A percentile compares a stretch with the other conserved stretches of the same genome.
phyloP scores from a whole-genome alignment of 75 land plant species.

The Sequoiadendron giganteum region DNA sequence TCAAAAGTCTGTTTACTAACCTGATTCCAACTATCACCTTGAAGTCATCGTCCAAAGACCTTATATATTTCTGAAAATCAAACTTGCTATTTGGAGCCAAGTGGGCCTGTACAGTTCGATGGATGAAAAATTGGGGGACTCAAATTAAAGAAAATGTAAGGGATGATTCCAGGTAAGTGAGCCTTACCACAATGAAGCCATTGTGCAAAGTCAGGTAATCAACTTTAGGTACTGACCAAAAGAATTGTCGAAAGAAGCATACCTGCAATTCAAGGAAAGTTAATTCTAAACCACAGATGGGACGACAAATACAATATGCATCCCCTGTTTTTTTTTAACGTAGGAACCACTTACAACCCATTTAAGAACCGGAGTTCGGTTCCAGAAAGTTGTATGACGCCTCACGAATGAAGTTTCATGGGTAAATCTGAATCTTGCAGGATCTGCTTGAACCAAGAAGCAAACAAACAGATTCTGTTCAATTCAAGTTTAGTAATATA shows the following conservation, averaged over 20 bases:
- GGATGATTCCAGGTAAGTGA: not conserved
- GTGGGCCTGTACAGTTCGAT: conserved; percentile 49
- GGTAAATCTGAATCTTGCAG: conserved; percentile 31
- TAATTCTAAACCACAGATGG: not conserved
- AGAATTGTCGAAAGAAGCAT: conserved; percentile 67
- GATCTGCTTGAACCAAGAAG: conserved; percentile 18
- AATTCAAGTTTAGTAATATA: not conserved
- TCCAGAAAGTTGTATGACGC: conserved; percentile 23
- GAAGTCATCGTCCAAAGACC: conserved; percentile 81
- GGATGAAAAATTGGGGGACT: not conserved
- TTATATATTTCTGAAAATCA: conserved; percentile 74
- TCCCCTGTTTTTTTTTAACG: not conserved
- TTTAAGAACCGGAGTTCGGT: conserved; percentile 17
- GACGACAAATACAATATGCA: not conserved
- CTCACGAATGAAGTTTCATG: conserved; percentile 34
- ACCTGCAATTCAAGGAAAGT: conserved; percentile 24
- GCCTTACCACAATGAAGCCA: conserved; percentile 37
- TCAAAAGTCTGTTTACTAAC: conserved; percentile 14
- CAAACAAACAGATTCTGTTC: not conserved
- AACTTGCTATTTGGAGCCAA: conserved; percentile 51
- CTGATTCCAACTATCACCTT: conserved; percentile 78
- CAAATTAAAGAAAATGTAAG: not conserved
- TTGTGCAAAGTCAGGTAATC: conserved; percentile 63
- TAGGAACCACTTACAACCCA: conserved; percentile 30
- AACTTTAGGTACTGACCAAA: conserved; percentile 43